Percentiles rank a stretch among this genome's conserved stretches.
These are phyloP conservation scores for Setomelanomma holmii DNA, from an alignment of 2,329 filamentous ascomycete species.

Conservation along the genomic window DNA sequence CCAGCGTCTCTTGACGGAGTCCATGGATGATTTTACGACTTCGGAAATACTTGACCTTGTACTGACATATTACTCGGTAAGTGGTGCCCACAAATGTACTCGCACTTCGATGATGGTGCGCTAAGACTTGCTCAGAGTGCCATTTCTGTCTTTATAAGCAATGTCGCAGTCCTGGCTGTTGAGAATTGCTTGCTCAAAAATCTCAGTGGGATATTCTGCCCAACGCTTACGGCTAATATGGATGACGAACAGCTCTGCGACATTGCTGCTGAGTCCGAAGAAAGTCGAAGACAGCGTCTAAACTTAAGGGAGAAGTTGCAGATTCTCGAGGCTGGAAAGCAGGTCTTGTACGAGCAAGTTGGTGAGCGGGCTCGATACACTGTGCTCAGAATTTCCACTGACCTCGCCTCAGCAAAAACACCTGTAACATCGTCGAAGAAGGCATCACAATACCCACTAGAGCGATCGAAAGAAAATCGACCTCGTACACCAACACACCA, in stretches of 20 bases:
- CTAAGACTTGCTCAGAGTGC: conserved; percentile 22
- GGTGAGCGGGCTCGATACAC: conserved; percentile 3
- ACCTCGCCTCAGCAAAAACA: not conserved
- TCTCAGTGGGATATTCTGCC: conserved; percentile 28
- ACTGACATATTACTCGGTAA: conserved; percentile 36
- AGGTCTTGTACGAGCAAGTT: conserved; percentile 22
- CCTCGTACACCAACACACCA: not conserved
- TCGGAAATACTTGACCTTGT: conserved; percentile 35
- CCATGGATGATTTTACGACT: conserved; percentile 30
- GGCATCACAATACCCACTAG: not conserved
- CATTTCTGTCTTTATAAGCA: conserved; percentile 35
- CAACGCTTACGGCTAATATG: conserved; percentile 24
- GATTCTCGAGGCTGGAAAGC: conserved; percentile 20
- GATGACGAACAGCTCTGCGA: conserved; percentile 23
- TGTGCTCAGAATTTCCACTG: not conserved
- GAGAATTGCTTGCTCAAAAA: conserved; percentile 34
- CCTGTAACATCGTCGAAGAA: not conserved
- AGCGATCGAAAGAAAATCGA: not conserved
- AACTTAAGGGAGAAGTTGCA: conserved; percentile 18
- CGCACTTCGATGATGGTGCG: no score
- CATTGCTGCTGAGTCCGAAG: conserved; percentile 37
- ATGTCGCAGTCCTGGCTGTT: conserved; percentile 33
- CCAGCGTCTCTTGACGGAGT: conserved; percentile 25
- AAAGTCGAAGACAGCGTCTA: conserved; percentile 19
- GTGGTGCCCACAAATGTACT: no score